Conservation (phyloP, 306 rosid species). For the apple (Malus domestica) region DNA sequence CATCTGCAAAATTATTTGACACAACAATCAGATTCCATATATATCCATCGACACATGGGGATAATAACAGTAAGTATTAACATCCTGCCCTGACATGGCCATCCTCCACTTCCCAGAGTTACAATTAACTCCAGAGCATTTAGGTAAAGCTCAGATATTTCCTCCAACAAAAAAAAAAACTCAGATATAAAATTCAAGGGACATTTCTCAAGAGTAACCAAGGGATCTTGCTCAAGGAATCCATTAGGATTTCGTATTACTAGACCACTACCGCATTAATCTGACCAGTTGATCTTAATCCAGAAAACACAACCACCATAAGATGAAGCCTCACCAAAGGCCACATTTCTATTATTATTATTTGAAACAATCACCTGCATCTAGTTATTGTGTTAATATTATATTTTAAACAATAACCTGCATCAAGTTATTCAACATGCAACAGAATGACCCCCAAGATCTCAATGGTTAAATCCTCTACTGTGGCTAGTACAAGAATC, state of each 20-base stretch:
- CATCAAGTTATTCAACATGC: neutral
- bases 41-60: conserved; percentile 18
- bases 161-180: neutral
- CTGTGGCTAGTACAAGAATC: neutral
- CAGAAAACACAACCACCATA: neutral
- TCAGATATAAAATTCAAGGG: neutral
- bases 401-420: neutral
- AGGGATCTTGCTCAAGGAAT: neutral
- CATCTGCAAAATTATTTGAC: conserved; percentile 61
- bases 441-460: neutral
- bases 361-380: neutral
- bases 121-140: neutral
- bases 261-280: neutral
- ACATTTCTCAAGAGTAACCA: neutral
- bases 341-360: neutral
- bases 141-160: neutral
- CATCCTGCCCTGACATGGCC: neutral
- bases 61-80: neutral
- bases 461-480: neutral
- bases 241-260: neutral
- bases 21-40: conserved; percentile 19
- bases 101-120: neutral
- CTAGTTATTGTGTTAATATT: neutral
- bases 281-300: neutral
- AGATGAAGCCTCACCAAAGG: neutral